phyloP scores from a whole-genome alignment of 257 asterid genomes.

The Lycium ferocissimum region DNA sequence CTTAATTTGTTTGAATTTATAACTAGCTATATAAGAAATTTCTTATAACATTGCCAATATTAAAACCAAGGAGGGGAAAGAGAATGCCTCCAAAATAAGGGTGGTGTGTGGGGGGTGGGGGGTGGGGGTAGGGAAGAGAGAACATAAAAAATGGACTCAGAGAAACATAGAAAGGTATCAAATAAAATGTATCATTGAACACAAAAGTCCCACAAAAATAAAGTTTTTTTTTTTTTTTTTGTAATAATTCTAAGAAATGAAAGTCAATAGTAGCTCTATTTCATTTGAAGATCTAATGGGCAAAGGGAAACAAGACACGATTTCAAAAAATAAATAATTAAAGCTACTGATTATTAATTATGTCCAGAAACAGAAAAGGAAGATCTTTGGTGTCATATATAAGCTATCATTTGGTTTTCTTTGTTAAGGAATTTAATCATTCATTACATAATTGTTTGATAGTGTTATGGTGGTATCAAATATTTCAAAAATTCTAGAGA shows the following conservation, averaged over 20 bases:
- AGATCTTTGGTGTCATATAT: neutral
- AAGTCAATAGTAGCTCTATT: neutral
- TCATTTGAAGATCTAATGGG: neutral
- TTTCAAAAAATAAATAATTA: slow-evolving; percentile 10
- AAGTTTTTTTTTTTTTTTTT: neutral
- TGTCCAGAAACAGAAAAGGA: neutral
- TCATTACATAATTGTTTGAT: slow-evolving; percentile 12
- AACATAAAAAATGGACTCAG: neutral
- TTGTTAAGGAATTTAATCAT: slow-evolving; percentile 14
- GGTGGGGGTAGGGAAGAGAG: no score
- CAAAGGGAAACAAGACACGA: neutral
- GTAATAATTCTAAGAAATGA: slow-evolving; percentile 11
- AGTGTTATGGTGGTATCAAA: neutral
- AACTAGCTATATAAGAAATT: neutral
- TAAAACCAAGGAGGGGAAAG: neutral
- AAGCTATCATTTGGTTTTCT: neutral
- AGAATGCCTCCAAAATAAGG: neutral
- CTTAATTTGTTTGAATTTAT: neutral
- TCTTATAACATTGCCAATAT: neutral
- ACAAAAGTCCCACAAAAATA: neutral
- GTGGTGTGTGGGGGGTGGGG: no score
- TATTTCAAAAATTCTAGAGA: neutral
- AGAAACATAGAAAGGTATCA: slow-evolving; percentile 26
- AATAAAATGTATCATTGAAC: slow-evolving; percentile 2
- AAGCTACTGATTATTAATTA: neutral